Percentiles rank a stretch among this genome's conserved stretches.
These are phyloP conservation scores for Tetrahymena malaccensis DNA, from an alignment of 73 alveolate species.

Conservation along the genomic window DNA sequence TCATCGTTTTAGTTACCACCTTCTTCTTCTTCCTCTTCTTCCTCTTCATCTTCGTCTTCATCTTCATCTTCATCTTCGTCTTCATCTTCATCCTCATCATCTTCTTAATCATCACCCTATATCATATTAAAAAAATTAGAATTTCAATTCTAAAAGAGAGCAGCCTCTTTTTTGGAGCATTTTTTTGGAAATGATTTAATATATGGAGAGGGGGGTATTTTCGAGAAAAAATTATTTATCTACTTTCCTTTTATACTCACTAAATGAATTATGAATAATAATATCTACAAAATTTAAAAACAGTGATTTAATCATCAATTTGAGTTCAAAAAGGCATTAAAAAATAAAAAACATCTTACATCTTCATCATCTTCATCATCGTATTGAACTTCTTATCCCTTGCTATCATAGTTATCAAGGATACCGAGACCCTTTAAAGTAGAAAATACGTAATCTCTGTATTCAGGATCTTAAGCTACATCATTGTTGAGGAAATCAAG, in stretches of 20 bases:
- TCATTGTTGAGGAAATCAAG: conserved; percentile 21
- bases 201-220: neutral
- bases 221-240: neutral
- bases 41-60: neutral
- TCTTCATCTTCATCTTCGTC: neutral
- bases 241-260: neutral
- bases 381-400: conserved; percentile 31
- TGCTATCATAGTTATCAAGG: conserved; percentile 27
- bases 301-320: neutral
- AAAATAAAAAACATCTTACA: neutral
- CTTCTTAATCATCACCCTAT: conserved; percentile 2
- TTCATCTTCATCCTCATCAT: conserved; percentile 14
- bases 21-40: conserved; percentile 5
- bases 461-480: conserved; percentile 3
- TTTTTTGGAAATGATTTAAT: neutral
- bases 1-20: neutral
- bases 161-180: neutral
- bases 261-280: neutral
- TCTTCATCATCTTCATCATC: conserved; percentile 29
- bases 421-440: conserved; percentile 1
- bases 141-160: neutral
- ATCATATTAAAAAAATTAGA: neutral
- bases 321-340: no score
- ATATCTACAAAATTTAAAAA: no score
- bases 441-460: conserved; percentile 1